Evolutionary conservation across 176 grass and related monocot species (phyloP), one percentile per base, ranked within the genome.

Genomic region (Eleusine indica): DNA sequence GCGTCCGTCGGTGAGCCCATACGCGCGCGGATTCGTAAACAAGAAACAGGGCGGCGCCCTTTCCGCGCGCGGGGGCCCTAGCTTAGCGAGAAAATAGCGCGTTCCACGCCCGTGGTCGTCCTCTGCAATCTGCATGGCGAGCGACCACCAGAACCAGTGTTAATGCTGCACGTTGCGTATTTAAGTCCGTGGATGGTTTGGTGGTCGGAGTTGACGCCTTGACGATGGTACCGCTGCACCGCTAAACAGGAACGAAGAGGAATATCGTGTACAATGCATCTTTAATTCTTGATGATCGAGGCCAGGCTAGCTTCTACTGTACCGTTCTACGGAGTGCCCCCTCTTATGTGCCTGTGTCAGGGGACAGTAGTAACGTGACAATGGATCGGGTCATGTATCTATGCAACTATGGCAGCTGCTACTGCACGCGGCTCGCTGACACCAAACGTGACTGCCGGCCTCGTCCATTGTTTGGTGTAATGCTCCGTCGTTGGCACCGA

Each of bases 101-200:
- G 32, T 35, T 35, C 32, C 32, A 35, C 32, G 32, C 32, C 32
- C 32, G 32, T 35, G 32, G 32, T 35, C 32, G 32, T 35, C 32
- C 32, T 35, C 2, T 2, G 32, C 32, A 35, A 35, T 35, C 28
- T 61, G 40, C 17, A 30, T 18, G 30, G 63, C 82, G 77, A 29
- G 22, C 60, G 10, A 76, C 72, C 22, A 38, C 74, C 63, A 7
- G 11, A n/a, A 22, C 16, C 73, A 8, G 64, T 16, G 63, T 77
- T 76, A 57, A 46, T 84, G 82, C 25, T 4, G 75, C 75, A 79
- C 70, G 75, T 72, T 75, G 19, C 22, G 19, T 30, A 71, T 85
- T 78, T 22, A 85, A 64, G 66, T 35, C 32, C 32, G 1, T 35
- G 1, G 19, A 41, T 9, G 15, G 83, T 14, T 51, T 70, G 65